Conservation (phyloP, 2,329 filamentous ascomycete species). For the Diaporthe sp. region DNA sequence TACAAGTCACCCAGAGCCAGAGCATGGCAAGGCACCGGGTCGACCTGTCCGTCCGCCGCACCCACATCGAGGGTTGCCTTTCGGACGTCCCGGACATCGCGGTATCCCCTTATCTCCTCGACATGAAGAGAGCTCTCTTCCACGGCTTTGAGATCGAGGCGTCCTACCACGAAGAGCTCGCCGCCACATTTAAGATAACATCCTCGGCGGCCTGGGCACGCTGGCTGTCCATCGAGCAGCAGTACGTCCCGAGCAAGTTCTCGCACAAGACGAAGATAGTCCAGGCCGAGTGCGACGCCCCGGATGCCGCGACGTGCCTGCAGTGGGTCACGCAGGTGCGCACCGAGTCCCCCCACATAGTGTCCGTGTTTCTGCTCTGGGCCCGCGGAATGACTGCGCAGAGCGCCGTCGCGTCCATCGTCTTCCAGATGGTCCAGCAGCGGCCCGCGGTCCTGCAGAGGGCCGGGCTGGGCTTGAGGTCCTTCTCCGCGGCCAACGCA, state of each 20-base stretch:
- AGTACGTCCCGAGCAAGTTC: slow-evolving; percentile 46
- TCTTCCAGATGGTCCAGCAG: slow-evolving; percentile 48
- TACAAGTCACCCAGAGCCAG: slow-evolving; percentile 41
- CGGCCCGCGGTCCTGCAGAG: slow-evolving; percentile 44
- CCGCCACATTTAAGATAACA: slow-evolving; percentile 47
- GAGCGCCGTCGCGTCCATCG: slow-evolving; percentile 46
- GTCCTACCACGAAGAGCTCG: slow-evolving; percentile 47
- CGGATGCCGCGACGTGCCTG: slow-evolving; percentile 47
- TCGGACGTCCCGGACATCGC: slow-evolving; percentile 15
- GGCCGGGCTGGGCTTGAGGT: slow-evolving; percentile 42
- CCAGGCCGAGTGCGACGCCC: slow-evolving; percentile 49
- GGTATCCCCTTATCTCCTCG: slow-evolving; percentile 34
- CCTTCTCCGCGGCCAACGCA: slow-evolving; percentile 44
- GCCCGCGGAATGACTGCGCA: slow-evolving; percentile 49
- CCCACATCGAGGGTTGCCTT: slow-evolving; percentile 35
- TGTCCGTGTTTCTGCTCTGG: slow-evolving; percentile 47
- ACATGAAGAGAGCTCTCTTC: slow-evolving; percentile 46
- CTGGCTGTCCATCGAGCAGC: slow-evolving; percentile 48
- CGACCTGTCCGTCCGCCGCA: slow-evolving; percentile 40
- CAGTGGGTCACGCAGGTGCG: slow-evolving; percentile 47
- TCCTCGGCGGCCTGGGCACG: slow-evolving; percentile 46
- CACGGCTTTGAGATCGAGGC: slow-evolving; percentile 45
- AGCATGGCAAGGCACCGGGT: slow-evolving; percentile 41
- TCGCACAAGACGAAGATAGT: slow-evolving; percentile 43
- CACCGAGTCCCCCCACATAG: slow-evolving; percentile 42